Percentiles rank a stretch among this genome's conserved stretches.
Conservation (phyloP, 306 rosid genomes). For the Begonia masoniana region DNA sequence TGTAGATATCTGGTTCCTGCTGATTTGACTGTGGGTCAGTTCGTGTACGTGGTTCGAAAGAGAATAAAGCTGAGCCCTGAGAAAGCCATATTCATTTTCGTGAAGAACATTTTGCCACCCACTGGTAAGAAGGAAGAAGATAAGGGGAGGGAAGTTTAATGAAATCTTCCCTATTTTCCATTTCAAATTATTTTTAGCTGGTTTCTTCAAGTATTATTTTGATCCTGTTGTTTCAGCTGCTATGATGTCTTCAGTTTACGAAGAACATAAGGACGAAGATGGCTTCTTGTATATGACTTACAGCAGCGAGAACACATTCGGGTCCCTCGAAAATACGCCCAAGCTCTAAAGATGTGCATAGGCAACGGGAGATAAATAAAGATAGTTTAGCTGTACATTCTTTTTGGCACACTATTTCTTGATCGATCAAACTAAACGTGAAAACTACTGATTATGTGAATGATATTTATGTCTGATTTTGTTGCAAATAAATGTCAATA, state of each 20-base stretch:
- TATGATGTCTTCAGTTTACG: slow-evolving; percentile 37
- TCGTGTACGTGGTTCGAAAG: slow-evolving; percentile 48
- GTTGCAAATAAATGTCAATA: no score
- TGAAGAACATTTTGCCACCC: slow-evolving; percentile 44
- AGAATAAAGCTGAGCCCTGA: slow-evolving; percentile 49
- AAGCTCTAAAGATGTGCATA: background rate
- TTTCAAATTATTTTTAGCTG: background rate
- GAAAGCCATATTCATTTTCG: slow-evolving; percentile 48
- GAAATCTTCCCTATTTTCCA: background rate
- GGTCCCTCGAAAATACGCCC: slow-evolving; percentile 16
- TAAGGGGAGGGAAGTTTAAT: slow-evolving; percentile 2
- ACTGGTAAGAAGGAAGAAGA: slow-evolving; percentile 37
- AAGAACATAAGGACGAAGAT: slow-evolving; percentile 48
- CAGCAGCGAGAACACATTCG: slow-evolving; percentile 51
- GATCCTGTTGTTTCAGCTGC: slow-evolving; percentile 29
- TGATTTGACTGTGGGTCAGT: slow-evolving; percentile 47
- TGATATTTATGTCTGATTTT: no score
- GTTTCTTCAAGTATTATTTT: background rate
- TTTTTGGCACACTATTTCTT: background rate
- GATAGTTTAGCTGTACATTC: slow-evolving; percentile 2
- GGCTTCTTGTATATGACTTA: slow-evolving; percentile 54
- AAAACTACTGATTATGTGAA: no score
- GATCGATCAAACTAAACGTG: background rate
- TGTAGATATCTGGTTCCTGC: slow-evolving; percentile 52
- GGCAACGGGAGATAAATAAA: slow-evolving; percentile 4